phyloP scores from a whole-genome alignment of 768 basidiomycete genomes.

The Tephrocybe sp. region DNA sequence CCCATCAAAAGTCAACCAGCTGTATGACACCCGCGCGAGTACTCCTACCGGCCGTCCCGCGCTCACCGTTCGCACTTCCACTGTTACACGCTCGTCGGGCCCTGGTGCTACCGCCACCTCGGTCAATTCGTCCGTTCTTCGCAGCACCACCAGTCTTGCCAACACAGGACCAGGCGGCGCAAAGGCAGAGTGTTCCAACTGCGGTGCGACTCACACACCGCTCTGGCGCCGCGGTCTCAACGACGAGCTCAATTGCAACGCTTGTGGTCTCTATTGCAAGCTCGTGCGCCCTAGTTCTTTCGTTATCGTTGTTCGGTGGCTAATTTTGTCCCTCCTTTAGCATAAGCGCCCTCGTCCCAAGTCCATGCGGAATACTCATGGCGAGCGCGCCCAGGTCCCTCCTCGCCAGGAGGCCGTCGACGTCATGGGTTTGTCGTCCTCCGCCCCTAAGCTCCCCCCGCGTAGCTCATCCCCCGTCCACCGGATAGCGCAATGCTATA shows the following conservation, averaged over 20 bases:
- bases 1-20: conserved; percentile 57
- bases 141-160: conserved; percentile 23
- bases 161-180: conserved; percentile 54
- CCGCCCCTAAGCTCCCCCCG: conserved; percentile 26
- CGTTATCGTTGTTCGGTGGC: neutral
- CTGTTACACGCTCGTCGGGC: conserved; percentile 53
- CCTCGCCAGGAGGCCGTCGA: conserved; percentile 73
- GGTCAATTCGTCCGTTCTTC: conserved; percentile 45
- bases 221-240: conserved; percentile 86
- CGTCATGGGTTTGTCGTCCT: conserved; percentile 58
- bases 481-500: conserved; percentile 78
- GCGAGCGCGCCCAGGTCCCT: conserved; percentile 65
- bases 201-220: conserved; percentile 86
- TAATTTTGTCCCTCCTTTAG: conserved; percentile 32
- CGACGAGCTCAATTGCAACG: conserved; percentile 88
- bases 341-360: conserved; percentile 89
- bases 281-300: conserved; percentile 45
- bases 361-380: conserved; percentile 78
- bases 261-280: conserved; percentile 87
- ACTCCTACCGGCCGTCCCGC: conserved; percentile 49
- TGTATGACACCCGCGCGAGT: conserved; percentile 49
- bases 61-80: conserved; percentile 59
- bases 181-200: conserved; percentile 87
- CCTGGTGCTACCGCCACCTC: conserved; percentile 67
- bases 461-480: conserved; percentile 29